Percentiles rank a stretch among this genome's conserved stretches.
Conservation (phyloP, 768 basidiomycete species). For the Russula foetens region DNA sequence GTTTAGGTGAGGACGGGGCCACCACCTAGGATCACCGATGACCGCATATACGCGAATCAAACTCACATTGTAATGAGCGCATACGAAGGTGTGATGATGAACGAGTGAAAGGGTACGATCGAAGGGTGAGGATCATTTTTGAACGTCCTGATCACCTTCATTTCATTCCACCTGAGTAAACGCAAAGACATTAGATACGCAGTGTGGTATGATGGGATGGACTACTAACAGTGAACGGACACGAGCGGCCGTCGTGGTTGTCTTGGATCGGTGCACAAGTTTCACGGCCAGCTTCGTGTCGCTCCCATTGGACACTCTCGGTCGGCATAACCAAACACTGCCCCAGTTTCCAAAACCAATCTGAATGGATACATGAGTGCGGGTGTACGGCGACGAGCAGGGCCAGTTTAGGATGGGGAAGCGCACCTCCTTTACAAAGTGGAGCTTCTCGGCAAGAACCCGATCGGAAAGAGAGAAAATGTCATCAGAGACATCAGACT, state of each 20-base stretch:
- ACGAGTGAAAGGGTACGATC: conserved; percentile 88
- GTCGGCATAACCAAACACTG: conserved; percentile 73
- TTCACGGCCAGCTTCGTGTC: conserved; percentile 75
- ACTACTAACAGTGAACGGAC: conserved; percentile 72
- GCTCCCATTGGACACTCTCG: conserved; percentile 42
- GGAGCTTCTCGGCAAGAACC: conserved; percentile 57
- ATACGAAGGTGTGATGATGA: conserved; percentile 87
- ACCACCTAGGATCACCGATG: neutral
- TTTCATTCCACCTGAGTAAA: conserved; percentile 80
- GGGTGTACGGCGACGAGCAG: neutral
- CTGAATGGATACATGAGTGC: conserved; percentile 30
- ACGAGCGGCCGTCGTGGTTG: conserved; percentile 79
- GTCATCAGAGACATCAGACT: conserved; percentile 36
- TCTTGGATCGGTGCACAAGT: conserved; percentile 79
- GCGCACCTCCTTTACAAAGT: conserved; percentile 67
- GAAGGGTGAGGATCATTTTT: conserved; percentile 84
- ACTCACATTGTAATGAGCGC: conserved; percentile 89
- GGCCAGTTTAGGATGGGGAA: conserved; percentile 2
- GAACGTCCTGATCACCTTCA: conserved; percentile 88
- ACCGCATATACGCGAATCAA: neutral
- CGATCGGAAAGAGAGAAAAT: conserved; percentile 72
- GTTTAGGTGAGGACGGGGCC: neutral
- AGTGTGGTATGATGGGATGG: neutral
- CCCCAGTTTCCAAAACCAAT: conserved; percentile 94
- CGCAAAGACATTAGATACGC: neutral